Percentiles rank a stretch among this genome's conserved stretches.
Conservation (phyloP, 75 land plant genomes). For the Selaginella moellendorffii region DNA sequence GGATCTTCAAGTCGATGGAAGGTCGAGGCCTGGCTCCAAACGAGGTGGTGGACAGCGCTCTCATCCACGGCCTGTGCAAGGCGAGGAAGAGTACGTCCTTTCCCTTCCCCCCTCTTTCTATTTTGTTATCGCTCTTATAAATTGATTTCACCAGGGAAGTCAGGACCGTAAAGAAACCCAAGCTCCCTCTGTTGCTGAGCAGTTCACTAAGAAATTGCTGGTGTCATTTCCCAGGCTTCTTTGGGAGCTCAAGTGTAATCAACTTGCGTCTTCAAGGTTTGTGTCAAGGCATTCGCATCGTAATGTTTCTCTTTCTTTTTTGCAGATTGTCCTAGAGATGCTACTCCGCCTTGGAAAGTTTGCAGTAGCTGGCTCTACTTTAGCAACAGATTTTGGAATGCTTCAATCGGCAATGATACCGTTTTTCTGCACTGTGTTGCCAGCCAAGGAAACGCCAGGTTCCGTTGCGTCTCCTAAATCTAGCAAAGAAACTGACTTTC, state of each 20-base stretch:
- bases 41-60: too few relatives aligned
- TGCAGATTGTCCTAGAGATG: conserved; percentile 47
- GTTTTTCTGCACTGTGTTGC: conserved; percentile 31
- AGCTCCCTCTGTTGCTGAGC: conserved; percentile 14
- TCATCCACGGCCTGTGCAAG: too few relatives aligned
- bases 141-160: not conserved
- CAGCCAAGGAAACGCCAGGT: conserved; percentile 12
- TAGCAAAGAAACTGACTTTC: not conserved
- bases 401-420: conserved; percentile 41
- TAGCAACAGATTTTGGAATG: conserved; percentile 36
- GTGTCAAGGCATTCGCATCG: not conserved
- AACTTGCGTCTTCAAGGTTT: conserved; percentile 38
- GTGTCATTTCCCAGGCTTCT: conserved; percentile 38
- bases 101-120: not conserved
- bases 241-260: conserved; percentile 33
- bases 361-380: conserved; percentile 24
- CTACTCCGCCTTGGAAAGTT: conserved; percentile 42
- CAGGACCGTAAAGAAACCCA: not conserved
- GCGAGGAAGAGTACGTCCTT: conserved; percentile 17
- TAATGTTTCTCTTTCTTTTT: conserved; percentile 8
- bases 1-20: too few relatives aligned
- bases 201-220: conserved; percentile 37
- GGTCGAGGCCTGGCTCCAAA: too few relatives aligned
- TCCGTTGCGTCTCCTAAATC: not conserved
- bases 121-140: not conserved